Evolutionary conservation across 2,329 filamentous ascomycete species (phyloP).

Genomic region (Xylariales sp.): DNA sequence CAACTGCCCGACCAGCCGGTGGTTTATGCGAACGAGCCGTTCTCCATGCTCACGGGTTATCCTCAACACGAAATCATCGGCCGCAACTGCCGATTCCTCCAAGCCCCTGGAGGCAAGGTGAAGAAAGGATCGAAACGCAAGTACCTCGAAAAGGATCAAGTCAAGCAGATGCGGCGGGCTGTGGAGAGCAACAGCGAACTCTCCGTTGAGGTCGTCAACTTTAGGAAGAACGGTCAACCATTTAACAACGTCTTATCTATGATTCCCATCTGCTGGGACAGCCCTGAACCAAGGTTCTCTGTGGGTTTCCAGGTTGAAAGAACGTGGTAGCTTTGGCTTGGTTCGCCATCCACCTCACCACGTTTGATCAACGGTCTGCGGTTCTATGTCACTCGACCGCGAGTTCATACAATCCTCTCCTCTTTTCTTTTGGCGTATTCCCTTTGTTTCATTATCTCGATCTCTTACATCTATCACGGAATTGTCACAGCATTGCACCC

Average conservation of each 20-base stretch:
- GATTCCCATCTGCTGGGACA: slow-evolving; percentile 71
- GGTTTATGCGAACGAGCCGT: slow-evolving; percentile 79
- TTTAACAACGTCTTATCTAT: slow-evolving; percentile 86
- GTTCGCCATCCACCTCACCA: no score
- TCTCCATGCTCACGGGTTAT: slow-evolving; percentile 76
- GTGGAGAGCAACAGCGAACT: slow-evolving; percentile 41
- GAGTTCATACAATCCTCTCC: no score
- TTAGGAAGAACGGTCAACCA: slow-evolving; percentile 71
- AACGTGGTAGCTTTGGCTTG: slow-evolving; percentile 19
- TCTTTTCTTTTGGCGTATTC: no score
- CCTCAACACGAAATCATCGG: slow-evolving; percentile 69
- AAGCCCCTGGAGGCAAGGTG: slow-evolving; percentile 66
- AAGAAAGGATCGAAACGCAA: slow-evolving; percentile 54
- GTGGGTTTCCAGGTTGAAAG: slow-evolving; percentile 73
- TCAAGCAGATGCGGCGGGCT: slow-evolving; percentile 48
- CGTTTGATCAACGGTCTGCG: no score
- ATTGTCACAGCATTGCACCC: no score
- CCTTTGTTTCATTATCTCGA: no score
- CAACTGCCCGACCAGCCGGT: slow-evolving; percentile 71
- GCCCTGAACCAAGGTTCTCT: slow-evolving; percentile 63
- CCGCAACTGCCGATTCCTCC: slow-evolving; percentile 80
- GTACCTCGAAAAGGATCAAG: slow-evolving; percentile 61
- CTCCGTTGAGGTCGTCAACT: slow-evolving; percentile 64
- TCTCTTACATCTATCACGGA: no score
- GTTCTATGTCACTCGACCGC: no score